These are phyloP conservation scores for Phragmites australis DNA, from an alignment of 176 grass and related monocot species.

Conservation along the genomic window DNA sequence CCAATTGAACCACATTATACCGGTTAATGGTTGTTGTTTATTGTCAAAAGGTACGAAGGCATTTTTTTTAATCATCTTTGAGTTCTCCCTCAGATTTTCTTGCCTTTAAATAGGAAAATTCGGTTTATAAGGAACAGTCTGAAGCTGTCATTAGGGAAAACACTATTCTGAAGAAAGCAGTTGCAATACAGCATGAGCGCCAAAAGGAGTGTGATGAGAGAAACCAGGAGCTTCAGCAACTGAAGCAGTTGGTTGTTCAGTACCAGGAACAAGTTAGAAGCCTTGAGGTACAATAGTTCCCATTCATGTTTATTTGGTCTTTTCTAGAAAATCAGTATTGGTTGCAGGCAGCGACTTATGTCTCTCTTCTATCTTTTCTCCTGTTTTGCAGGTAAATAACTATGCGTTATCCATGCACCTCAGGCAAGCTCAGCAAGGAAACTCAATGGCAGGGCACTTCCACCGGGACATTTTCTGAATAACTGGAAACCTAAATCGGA, in stretches of 20 bases:
- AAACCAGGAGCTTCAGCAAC: conserved; percentile 55
- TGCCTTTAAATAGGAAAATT: conserved; percentile 52
- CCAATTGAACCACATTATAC: background rate
- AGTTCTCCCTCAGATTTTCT: background rate
- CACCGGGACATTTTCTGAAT: conserved; percentile 64
- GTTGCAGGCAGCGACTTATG: background rate
- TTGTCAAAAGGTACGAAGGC: background rate
- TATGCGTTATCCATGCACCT: conserved; percentile 72
- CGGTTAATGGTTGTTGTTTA: background rate
- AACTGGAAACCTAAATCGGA: conserved; percentile 1
- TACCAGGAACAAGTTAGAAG: conserved; percentile 74
- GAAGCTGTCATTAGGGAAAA: conserved; percentile 57
- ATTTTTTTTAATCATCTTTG: background rate
- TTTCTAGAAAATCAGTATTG: background rate
- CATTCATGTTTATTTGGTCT: background rate
- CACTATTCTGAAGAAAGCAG: conserved; percentile 69
- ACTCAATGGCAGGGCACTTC: conserved; percentile 56
- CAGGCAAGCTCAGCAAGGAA: conserved; percentile 63
- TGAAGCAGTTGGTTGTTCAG: conserved; percentile 67
- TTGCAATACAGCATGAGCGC: conserved; percentile 71
- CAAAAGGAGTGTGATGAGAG: conserved; percentile 64
- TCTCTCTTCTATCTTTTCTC: background rate
- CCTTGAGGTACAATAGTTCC: conserved; percentile 55
- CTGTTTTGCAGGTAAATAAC: conserved; percentile 59
- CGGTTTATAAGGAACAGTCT: conserved; percentile 60